phyloP scores from a whole-genome alignment of 257 asterid genomes.

The Capsicum baccatum region DNA sequence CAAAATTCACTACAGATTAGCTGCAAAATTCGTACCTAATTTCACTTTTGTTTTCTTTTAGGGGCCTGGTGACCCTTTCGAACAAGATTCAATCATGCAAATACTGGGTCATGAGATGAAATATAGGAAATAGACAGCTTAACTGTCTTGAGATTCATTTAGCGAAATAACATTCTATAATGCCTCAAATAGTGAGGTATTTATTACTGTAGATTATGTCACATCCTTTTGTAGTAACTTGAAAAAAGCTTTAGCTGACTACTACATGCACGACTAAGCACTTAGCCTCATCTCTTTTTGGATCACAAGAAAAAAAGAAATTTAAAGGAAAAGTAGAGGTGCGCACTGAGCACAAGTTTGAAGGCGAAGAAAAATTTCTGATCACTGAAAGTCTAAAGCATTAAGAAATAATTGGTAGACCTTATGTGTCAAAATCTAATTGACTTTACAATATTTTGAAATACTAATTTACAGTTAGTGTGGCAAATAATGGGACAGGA shows the following conservation, averaged over 20 bases:
- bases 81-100: conserved; percentile 18
- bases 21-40: too few relatives aligned
- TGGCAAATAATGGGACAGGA: background rate
- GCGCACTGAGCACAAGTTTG: background rate
- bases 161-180: conserved; percentile 18
- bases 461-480: background rate
- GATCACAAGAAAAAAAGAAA: background rate
- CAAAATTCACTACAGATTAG: too few relatives aligned
- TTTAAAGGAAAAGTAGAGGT: background rate
- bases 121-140: conserved; percentile 17
- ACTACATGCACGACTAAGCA: background rate
- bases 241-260: background rate
- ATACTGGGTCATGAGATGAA: background rate
- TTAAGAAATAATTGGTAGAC: conserved; percentile 17
- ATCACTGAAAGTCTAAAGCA: background rate
- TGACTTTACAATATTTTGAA: background rate
- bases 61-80: background rate
- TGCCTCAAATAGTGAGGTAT: conserved; percentile 20
- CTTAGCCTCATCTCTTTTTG: background rate
- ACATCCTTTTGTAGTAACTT: conserved; percentile 27
- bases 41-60: too few relatives aligned
- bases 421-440: background rate
- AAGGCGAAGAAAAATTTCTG: background rate
- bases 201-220: conserved; percentile 17
- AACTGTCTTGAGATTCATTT: conserved; percentile 14